A percentile compares a stretch with the other conserved stretches of the same genome.
Conservation (phyloP, 352 stramenopile species). For the Phytophthora cajani region DNA sequence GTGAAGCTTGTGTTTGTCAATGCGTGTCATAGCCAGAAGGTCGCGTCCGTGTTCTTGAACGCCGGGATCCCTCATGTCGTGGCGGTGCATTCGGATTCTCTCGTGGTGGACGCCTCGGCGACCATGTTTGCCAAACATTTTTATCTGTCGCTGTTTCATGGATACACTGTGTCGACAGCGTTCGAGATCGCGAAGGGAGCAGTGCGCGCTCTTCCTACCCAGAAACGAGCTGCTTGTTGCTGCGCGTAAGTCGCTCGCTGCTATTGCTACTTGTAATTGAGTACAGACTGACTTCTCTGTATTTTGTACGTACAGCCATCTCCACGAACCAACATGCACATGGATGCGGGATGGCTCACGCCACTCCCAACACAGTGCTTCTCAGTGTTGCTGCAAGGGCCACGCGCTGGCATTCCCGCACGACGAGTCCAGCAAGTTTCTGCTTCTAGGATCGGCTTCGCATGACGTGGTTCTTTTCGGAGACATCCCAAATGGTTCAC, state of each 20-base stretch:
- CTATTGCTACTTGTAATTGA: neutral
- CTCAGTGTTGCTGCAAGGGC: constrained; percentile 81
- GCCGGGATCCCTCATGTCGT: constrained; percentile 92
- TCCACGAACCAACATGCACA: constrained; percentile 72
- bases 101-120: constrained; percentile 74
- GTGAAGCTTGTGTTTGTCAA: constrained; percentile 86
- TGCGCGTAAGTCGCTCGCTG: constrained; percentile 66
- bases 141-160: constrained; percentile 82
- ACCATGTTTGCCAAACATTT: constrained; percentile 90
- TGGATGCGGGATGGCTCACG: constrained; percentile 72
- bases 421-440: constrained; percentile 86
- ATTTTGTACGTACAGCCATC: constrained; percentile 47
- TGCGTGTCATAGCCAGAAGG: constrained; percentile 85
- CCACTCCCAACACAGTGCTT: constrained; percentile 71
- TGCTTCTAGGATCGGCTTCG: constrained; percentile 56
- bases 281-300: neutral
- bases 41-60: constrained; percentile 89
- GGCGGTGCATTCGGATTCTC: constrained; percentile 82
- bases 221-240: constrained; percentile 71
- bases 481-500: constrained; percentile 62
- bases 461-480: constrained; percentile 82
- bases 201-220: constrained; percentile 66
- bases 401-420: constrained; percentile 72
- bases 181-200: constrained; percentile 83
- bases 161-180: constrained; percentile 67